phyloP scores from a whole-genome alignment of 2,329 filamentous ascomycete genomes.

The Aspergillus thermomutatus region DNA sequence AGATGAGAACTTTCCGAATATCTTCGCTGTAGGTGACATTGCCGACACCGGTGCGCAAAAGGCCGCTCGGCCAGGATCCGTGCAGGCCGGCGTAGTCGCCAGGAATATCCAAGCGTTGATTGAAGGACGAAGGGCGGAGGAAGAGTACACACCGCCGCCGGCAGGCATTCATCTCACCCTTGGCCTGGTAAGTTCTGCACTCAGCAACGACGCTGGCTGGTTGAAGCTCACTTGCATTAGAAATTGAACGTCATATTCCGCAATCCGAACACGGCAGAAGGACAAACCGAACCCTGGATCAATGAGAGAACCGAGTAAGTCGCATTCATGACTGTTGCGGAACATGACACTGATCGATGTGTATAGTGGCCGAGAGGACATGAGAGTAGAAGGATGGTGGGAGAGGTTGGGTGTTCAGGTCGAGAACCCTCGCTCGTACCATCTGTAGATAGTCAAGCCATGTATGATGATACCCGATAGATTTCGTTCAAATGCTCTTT shows the following conservation, averaged over 20 bases:
- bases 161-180: conserved; percentile 34
- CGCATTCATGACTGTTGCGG: not conserved
- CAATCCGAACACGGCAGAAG: conserved; percentile 32
- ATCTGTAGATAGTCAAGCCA: conserved; percentile 20
- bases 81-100: conserved; percentile 30
- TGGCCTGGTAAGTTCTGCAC: conserved; percentile 26
- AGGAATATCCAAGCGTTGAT: conserved; percentile 34
- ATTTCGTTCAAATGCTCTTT: not conserved
- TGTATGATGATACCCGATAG: not conserved
- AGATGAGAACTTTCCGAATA: conserved; percentile 27
- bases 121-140: conserved; percentile 22
- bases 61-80: conserved; percentile 31
- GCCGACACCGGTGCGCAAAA: conserved; percentile 36
- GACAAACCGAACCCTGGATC: conserved; percentile 33
- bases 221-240: conserved; percentile 16
- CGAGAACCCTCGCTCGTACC: conserved; percentile 29
- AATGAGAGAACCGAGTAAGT: conserved; percentile 33
- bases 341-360: conserved; percentile 9
- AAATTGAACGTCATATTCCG: conserved; percentile 38
- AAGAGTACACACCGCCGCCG: conserved; percentile 25
- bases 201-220: not conserved
- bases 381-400: conserved; percentile 38
- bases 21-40: conserved; percentile 37
- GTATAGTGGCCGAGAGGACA: conserved; percentile 33
- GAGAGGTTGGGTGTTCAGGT: conserved; percentile 28